phyloP scores from a whole-genome alignment of 116 monocot genomes.

The Papilionanthe hybrid region DNA sequence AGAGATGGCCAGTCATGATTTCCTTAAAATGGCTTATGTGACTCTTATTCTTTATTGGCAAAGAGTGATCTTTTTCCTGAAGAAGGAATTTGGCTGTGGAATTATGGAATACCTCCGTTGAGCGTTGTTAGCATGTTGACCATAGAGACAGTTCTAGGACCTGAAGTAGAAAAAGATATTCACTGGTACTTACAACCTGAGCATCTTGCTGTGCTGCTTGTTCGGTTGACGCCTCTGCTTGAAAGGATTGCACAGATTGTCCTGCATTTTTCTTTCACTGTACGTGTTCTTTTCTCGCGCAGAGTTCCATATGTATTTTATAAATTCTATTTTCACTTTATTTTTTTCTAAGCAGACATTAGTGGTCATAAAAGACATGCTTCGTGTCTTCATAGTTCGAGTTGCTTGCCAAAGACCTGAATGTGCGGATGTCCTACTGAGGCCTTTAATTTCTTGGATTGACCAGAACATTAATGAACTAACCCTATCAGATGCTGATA shows the following conservation, averaged over 20 bases:
- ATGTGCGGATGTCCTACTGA: slow-evolving; percentile 60
- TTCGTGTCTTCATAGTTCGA: slow-evolving; percentile 81
- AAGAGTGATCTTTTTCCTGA: slow-evolving; percentile 89
- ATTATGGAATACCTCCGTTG: slow-evolving; percentile 65
- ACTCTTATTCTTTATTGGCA: slow-evolving; percentile 1
- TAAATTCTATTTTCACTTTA: background rate
- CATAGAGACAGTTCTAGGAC: slow-evolving; percentile 69
- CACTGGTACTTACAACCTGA: slow-evolving; percentile 78
- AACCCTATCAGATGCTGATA: slow-evolving; percentile 47
- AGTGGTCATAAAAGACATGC: slow-evolving; percentile 84
- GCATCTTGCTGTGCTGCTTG: slow-evolving; percentile 41
- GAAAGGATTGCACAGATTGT: slow-evolving; percentile 65
- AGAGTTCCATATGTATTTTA: background rate
- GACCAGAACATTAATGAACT: slow-evolving; percentile 34
- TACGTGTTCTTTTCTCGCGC: slow-evolving; percentile 25
- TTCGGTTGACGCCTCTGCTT: slow-evolving; percentile 67
- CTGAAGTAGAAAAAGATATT: slow-evolving; percentile 50
- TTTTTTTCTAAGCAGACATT: slow-evolving; percentile 44
- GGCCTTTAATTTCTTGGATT: slow-evolving; percentile 69
- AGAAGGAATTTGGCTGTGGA: slow-evolving; percentile 94
- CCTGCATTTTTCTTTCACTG: slow-evolving; percentile 72
- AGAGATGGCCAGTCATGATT: background rate
- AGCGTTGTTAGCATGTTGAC: slow-evolving; percentile 73
- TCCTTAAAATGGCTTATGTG: background rate
- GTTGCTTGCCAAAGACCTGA: slow-evolving; percentile 67